phyloP scores from a whole-genome alignment of 352 stramenopile genomes.

The Thraustochytrium sp. region DNA sequence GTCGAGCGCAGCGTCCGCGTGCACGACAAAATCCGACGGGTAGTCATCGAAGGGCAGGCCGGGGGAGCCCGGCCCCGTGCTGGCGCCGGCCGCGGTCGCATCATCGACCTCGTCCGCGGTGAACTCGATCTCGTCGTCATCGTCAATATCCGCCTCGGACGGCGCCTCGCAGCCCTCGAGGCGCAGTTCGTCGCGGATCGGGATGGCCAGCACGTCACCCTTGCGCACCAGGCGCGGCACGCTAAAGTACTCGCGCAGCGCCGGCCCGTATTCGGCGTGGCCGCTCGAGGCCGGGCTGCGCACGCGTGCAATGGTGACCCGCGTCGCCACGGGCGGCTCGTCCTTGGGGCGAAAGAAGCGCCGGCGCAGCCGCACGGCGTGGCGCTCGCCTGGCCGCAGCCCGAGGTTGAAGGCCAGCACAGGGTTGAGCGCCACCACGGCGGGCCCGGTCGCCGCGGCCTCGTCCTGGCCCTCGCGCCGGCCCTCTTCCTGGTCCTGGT shows the following conservation, averaged over 20 bases:
- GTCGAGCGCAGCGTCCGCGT: neutral
- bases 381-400: neutral
- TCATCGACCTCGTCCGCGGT: neutral
- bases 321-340: neutral
- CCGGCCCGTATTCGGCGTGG: constrained; percentile 28
- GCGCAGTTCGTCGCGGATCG: neutral
- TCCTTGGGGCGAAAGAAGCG: constrained; percentile 2
- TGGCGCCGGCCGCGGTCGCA: neutral
- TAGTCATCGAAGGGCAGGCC: neutral
- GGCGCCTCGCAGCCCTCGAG: neutral
- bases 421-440: constrained; percentile 3
- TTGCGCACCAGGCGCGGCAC: neutral
- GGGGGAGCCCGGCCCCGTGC: neutral
- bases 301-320: constrained; percentile 35
- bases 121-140: constrained; percentile 30
- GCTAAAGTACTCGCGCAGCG: constrained; percentile 28
- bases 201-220: constrained; percentile 8
- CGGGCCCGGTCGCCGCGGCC: no score
- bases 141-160: neutral
- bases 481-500: neutral
- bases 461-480: no score
- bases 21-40: neutral
- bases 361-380: neutral
- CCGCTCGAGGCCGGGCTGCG: constrained; percentile 26
- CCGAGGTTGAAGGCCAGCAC: constrained; percentile 24